Evolutionary conservation across 2,329 filamentous ascomycete species (phyloP), one percentile per base, ranked within the genome.

Genomic region (Neofusicoccum parvum): DNA sequence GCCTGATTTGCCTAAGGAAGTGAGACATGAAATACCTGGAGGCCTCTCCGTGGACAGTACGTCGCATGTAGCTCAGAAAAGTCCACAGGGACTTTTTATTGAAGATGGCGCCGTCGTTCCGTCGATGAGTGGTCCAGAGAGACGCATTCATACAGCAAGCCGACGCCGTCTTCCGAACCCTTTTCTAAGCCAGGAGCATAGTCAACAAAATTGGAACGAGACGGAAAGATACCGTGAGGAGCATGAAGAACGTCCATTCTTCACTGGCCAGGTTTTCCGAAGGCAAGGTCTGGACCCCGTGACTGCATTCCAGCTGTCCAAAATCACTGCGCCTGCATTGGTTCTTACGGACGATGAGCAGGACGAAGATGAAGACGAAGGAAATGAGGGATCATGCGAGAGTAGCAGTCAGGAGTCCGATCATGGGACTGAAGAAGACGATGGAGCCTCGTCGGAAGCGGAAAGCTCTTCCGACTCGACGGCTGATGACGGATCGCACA

Each of bases 401-500:
- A 27, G 5, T 12, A 10, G 14, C 32, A 17, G 36, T 12, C 20
- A 49, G 9, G 48, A n/a, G 34, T 45, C 15, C 10, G 46, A 20
- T 11, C 32, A 39, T n/a, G 46, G 20, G 20, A 43, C 5, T 20
- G 37, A 32, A 12, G 15, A 58, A 17, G 14, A 34, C 23, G 37
- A 62, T 62, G 56, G 56, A 60, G 32, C 56, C 43, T 48, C 43
- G 23, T 60, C 56, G 43, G 41, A 60, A 48, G 27, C 39, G 7
- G 56, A 43, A 20, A 50, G 46, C 36, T 50, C 43, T 45, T 62
- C 59, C 37, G 59, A 62, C 58, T 62, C 14, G 58, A 62, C 43
- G 10, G 7, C 20, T 34, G 20, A 17, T 10, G 39, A 58, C 56
- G n/a, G 43, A 9, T 20, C 56, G 12, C 45, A 20, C 15, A 9